Evolutionary conservation across 2,329 filamentous ascomycete species (phyloP).

Genomic region (Monilinia fructicola): DNA sequence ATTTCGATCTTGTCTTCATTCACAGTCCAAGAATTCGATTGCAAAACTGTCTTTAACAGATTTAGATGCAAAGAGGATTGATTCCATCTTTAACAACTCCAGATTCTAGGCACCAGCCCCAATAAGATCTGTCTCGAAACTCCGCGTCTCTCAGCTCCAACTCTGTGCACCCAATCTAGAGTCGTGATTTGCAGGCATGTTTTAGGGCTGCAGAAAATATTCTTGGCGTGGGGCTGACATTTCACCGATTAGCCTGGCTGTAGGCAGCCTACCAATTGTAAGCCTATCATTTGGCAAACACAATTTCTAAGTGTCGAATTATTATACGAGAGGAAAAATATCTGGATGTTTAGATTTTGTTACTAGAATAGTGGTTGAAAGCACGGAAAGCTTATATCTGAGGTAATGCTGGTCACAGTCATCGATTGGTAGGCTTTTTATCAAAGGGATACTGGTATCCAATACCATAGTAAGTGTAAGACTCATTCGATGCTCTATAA

Average conservation of each 20-base stretch:
- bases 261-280: not conserved
- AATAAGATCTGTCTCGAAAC: no score
- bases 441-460: no score
- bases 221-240: conserved; percentile 1
- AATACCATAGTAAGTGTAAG: no score
- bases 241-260: not conserved
- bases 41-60: not conserved
- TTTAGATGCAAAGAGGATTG: not conserved
- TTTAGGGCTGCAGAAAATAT: not conserved
- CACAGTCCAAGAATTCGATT: not conserved
- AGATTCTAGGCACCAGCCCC: not conserved
- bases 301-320: not conserved
- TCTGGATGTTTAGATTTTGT: no score
- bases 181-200: not conserved
- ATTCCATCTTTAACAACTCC: not conserved
- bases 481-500: no score
- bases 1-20: not conserved
- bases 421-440: no score
- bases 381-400: not conserved
- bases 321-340: no score
- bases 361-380: no score
- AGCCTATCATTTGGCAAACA: not conserved
- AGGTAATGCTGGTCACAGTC: no score
- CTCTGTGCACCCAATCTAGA: not conserved
- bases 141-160: not conserved